phyloP scores from a whole-genome alignment of 75 land plant species.

The Isoetes taiwanensis region DNA sequence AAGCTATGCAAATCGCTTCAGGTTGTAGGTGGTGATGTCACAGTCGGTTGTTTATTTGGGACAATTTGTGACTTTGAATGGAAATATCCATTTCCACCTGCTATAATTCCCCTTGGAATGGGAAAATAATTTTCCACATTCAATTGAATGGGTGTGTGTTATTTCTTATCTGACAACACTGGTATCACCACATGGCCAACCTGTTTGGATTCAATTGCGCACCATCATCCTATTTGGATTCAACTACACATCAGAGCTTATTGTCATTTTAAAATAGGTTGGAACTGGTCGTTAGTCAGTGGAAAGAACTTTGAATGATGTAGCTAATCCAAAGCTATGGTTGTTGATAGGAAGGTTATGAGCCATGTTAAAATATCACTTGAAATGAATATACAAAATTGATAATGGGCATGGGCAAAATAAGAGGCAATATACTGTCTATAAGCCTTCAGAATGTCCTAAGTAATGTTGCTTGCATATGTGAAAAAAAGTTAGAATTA shows the following conservation, averaged over 20 bases:
- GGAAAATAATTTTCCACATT: constrained; percentile 92
- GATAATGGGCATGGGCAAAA: no score
- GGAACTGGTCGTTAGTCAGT: constrained; percentile 64
- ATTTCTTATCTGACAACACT: no score
- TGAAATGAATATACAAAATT: no score
- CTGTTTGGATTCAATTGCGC: no score
- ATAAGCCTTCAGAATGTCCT: no score
- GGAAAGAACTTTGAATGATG: constrained; percentile 41
- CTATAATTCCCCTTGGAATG: constrained; percentile 86
- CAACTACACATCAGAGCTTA: no score
- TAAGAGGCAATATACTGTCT: no score
- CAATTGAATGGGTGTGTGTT: constrained; percentile 90
- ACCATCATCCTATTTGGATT: no score
- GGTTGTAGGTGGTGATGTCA: constrained; percentile 99
- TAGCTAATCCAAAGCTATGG: constrained; percentile 48
- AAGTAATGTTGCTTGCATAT: no score
- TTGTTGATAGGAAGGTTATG: constrained; percentile 72
- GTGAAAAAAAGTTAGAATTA: no score
- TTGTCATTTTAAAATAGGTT: constrained; percentile 98
- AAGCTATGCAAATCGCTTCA: constrained; percentile 14
- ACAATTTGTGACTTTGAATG: constrained; percentile 73
- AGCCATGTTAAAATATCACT: no score
- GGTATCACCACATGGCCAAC: no score
- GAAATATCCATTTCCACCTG: constrained; percentile 60
- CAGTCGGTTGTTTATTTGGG: constrained; percentile 90